Evolutionary conservation across 2,329 filamentous ascomycete species (phyloP).

Genomic region (Microsporum canis): DNA sequence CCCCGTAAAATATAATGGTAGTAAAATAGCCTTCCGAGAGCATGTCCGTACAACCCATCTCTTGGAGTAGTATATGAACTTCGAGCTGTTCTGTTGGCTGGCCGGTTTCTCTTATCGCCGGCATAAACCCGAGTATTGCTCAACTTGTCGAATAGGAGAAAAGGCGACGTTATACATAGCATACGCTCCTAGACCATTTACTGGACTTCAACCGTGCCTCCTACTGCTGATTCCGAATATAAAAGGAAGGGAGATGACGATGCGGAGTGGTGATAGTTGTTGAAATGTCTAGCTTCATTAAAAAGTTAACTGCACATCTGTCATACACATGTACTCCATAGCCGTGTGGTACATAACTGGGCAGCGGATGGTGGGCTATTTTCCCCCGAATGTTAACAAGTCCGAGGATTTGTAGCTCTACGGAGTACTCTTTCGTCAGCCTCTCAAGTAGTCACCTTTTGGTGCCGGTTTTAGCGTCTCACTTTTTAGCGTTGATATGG

Average conservation of each 20-base stretch:
- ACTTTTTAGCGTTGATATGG: neutral
- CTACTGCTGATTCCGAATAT: neutral
- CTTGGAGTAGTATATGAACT: neutral
- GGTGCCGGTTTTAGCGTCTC: neutral
- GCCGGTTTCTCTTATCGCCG: neutral
- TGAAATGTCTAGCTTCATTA: neutral
- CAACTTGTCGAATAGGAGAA: neutral
- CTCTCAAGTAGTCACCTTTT: neutral
- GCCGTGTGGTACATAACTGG: neutral
- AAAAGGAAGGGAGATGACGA: neutral
- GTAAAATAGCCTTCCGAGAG: neutral
- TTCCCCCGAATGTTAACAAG: neutral
- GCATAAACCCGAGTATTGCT: neutral
- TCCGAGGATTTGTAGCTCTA: neutral
- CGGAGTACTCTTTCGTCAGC: neutral
- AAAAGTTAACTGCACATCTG: neutral
- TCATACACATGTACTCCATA: conserved; percentile 1
- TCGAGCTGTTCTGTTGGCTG: neutral
- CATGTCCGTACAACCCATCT: neutral
- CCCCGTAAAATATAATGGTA: neutral
- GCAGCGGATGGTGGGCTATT: neutral
- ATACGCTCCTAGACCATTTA: neutral
- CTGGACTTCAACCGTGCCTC: neutral
- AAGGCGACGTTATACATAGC: neutral
- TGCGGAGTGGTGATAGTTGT: neutral